Evolutionary conservation across 108 stramenopile species (phyloP), one percentile per base, ranked within the genome.

Genomic region (Seminavis robusta): DNA sequence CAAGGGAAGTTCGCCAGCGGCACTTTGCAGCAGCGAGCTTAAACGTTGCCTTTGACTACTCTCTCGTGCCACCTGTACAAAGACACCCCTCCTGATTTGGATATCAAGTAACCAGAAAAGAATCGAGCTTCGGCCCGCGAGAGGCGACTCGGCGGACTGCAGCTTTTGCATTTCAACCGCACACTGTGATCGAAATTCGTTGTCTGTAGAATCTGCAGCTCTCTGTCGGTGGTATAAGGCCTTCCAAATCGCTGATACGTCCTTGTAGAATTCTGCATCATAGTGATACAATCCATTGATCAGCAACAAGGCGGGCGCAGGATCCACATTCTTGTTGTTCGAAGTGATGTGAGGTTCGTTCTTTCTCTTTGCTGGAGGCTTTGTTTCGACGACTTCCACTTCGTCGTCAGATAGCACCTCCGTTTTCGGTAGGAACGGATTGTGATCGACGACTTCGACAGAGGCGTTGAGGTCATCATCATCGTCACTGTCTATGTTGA

Each of bases 221-320:
- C n/a, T n/a, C n/a, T n/a, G n/a, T n/a, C n/a, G n/a, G n/a, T 33
- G 37, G 24, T 25, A 56, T 6, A 26, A n/a, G 4, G 39, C 24
- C 16, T 56, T 32, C 55, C 55, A 56, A 20, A 56, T 28, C 27
- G 40, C 28, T 7, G 23, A 28, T 8, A 56, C 23, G 27, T 56
- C 55, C 4, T 56, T 17, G 36, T 27, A 56, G 23, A 41, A 56
- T n/a, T 56, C 55, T 9, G 6, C 42, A 27, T 56, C 55, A 37
- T 41, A 56, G 4, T 56, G 25, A 20, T 56, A 41, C 39, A 56
- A 41, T 11, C 55, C 55, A 4, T 23, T 56, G 25, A 56, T 20
- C 8, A 56, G 3, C 10, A 56, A 38, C 7, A 56, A 8, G 9
- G 39, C 24, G n/a, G n/a, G n/a, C n/a, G n/a, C n/a, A n/a, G n/a